Evolutionary conservation across 805 yeast species (phyloP), one percentile per base, ranked within the genome.

Genomic region (Lipomyces oligophaga): DNA sequence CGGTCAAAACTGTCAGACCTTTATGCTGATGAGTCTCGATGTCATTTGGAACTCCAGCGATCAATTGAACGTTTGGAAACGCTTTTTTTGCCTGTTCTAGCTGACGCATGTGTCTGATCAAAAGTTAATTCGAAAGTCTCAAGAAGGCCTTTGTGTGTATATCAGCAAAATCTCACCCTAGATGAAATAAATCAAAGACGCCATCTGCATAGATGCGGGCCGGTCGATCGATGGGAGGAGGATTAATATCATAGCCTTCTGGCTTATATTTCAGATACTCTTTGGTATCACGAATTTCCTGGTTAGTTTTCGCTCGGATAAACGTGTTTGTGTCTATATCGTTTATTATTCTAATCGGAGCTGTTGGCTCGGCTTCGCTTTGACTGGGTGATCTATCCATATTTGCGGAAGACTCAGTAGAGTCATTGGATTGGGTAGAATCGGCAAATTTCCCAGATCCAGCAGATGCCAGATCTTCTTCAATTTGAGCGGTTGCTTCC

Each of bases 131-230:
- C 15, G n/a, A n/a, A n/a, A n/a, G n/a, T n/a, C n/a, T n/a, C n/a
- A n/a, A n/a, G n/a, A n/a, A n/a, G n/a, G n/a, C n/a, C n/a, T n/a
- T n/a, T n/a, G n/a, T n/a, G n/a, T n/a, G n/a, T 34, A 11, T 11
- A 11, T 34, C 37, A 16, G n/a, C 11, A 13, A n/a, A 27, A 27
- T n/a, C 51, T 24, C 32, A 49, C 51, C 98, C 98, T 61, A 93
- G 66, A 67, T 93, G 98, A 70, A 93, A 93, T 53, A 93, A 70
- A 67, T 93, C 98, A 71, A 93, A 93, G 16, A 93, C 96, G 43
- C 98, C 98, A 67, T 93, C 98, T 4, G 98, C 98, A 64, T 93
- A 93, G n/a, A 93, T 79, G 50, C 98, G 76, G 24, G 93, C 79
- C 0, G 96, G 89, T 49, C 96, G 75, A 61, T 83, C 93, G 3